Base-by-base conservation (phyloP, 2,329 filamentous ascomycete species). In the Fusarium scirpi region DNA sequence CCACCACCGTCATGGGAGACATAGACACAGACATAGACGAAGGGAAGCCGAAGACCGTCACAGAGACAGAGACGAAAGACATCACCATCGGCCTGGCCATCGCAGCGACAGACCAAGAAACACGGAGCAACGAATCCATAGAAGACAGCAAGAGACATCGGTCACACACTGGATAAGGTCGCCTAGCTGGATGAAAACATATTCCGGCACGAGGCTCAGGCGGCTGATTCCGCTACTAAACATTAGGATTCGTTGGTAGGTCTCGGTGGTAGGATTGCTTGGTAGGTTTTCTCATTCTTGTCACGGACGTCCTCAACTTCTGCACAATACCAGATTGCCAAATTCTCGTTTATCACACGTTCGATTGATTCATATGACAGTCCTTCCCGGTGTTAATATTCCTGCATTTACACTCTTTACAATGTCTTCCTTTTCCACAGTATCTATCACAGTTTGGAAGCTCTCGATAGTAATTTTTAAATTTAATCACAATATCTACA, bases 381-480 rank as follows among this genome's bases (percentile, higher is more conserved):
- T 51, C 30, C 8, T 51, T 51, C 34, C 30, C 30, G 10, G 15
- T 11, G 1, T 5, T 18, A 9, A 13, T n/a, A 38, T 3, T 2
- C 5, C 1, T 9, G 8, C 2, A 3, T 4, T 20, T 8, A 40
- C 13, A 8, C 3, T 16, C 10, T 27, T 11, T 27, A 27, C 27
- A 15, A 12, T 8, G 3, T 24, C 20, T 34, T 20, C 5, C 20
- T n/a, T 52, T 27, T 12, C 18, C 8, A 41, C 8, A 38, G 4
- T 22, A 43, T n/a, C 24, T 41, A 53, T 53, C 49, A 5, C 13
- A 53, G 49, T 43, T 29, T 53, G 49, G 24, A 10, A 9, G 11
- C 3, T 8, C 38, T 1, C 5, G 48, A 29, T 53, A 43, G 34
- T 38, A 38, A 38, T 38, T 11, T 12, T 12, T n/a, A 38, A 38